Percentiles rank a stretch among this genome's conserved stretches.
Evolutionary conservation across 192 early-diverging fungal genomes (phyloP).

Genomic region (Coemansia furcata): DNA sequence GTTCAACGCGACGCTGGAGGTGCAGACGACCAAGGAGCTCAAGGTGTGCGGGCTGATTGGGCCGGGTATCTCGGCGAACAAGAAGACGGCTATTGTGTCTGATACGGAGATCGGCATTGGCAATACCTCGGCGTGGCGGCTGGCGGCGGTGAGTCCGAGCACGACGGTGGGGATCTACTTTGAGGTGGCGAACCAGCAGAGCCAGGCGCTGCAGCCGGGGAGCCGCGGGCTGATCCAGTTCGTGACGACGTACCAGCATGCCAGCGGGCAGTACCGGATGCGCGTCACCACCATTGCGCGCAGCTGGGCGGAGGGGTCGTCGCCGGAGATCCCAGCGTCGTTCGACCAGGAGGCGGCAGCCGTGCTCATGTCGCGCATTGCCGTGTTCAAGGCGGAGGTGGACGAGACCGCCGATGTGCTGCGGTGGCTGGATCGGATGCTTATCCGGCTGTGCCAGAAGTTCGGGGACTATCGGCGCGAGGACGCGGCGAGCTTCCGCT

Average conservation of each 20-base stretch:
- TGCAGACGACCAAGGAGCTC: conserved; percentile 94
- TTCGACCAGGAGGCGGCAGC: conserved; percentile 99
- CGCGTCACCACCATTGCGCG: conserved; percentile 95
- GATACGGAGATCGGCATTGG: conserved; percentile 99
- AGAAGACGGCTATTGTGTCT: conserved; percentile 86
- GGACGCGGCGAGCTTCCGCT: conserved; percentile 86
- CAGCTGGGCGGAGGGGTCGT: conserved; percentile 78
- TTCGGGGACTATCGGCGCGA: conserved; percentile 97
- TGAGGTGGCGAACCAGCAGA: conserved; percentile 91
- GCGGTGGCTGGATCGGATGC: conserved; percentile 96
- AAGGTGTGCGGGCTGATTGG: conserved; percentile 96
- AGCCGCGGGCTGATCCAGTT: conserved; percentile 92
- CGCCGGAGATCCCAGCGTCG: conserved; percentile 81
- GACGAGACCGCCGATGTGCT: conserved; percentile 97
- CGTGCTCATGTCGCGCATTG: conserved; percentile 95
- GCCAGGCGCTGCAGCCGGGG: conserved; percentile 75
- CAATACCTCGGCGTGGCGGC: conserved; percentile 95
- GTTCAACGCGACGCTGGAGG: conserved; percentile 96
- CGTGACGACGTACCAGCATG: conserved; percentile 94
- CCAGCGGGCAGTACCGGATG: conserved; percentile 83
- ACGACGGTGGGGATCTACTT: conserved; percentile 92
- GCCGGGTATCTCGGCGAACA: conserved; percentile 87
- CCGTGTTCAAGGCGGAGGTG: conserved; percentile 93
- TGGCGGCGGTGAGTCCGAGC: conserved; percentile 81
- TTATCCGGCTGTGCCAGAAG: conserved; percentile 96